Base-by-base conservation (phyloP, 169 alveolate species). In the Plasmodium chabaudi region DNA sequence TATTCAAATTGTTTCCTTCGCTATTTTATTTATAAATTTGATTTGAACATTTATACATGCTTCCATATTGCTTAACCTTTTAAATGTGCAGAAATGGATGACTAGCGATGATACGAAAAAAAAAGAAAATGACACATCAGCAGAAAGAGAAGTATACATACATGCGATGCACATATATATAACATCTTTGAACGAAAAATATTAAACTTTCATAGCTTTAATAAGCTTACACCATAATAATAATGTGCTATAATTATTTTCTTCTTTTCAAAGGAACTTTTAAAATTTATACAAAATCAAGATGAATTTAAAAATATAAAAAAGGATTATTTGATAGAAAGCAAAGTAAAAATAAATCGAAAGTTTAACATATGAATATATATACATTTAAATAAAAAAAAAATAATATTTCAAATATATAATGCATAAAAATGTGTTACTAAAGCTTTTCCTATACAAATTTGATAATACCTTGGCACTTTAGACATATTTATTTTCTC, bases 281-380 rank as follows among this genome's bases (percentile, higher is more conserved):
- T 75, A 75, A 69, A 75, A 44, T 56, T 75, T 61, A 75, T 75
- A 63, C 88, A 75, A 63, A 61, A 75, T 25, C 88, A 75, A 67
- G 72, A 75, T 75, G 88, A 75, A 49, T 75, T 75, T 27, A 75
- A 75, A 75, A 75, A 75, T 55, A 49, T 75, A 44, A 75, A 75
- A n/a, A 75, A 53, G 55, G 34, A 19, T 51, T 46, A 53, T 39
- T 12, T 53, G 61, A 74, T 63, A 13, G 69, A 75, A 75, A 27
- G 21, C n/a, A 74, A 75, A 63, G 88, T 75, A 34, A 34, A 34
- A 34, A 34, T 34, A 34, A 75, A 15, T n/a, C 19, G 55, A 19
- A 51, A 47, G 13, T 9, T 21, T 65, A 34, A 25, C 39, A 46
- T 39, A 51, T 17, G 44, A 1, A 13, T 59, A 47, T 19, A 44